phyloP scores from a whole-genome alignment of 108 stramenopile species.

The Mayamaea pseudoterrestris region DNA sequence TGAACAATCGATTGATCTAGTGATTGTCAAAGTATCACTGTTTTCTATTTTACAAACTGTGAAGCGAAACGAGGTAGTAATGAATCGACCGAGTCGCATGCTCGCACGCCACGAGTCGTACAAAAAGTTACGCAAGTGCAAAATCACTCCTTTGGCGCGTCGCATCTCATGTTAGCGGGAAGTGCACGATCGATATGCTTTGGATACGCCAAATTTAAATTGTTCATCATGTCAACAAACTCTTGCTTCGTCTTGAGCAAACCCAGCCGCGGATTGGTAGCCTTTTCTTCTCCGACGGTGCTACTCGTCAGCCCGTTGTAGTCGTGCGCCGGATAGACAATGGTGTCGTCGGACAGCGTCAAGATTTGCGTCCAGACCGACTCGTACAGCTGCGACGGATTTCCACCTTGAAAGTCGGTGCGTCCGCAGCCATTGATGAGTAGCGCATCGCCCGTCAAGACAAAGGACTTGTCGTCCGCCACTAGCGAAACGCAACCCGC shows the following conservation, averaged over 20 bases:
- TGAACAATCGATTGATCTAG: too few species aligned
- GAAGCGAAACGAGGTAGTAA: too few species aligned
- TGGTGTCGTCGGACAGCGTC: slow-evolving; percentile 50
- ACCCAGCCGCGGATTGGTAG: slow-evolving; percentile 53
- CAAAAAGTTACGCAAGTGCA: too few species aligned
- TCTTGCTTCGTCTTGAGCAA: slow-evolving; percentile 56
- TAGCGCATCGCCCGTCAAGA: slow-evolving; percentile 85
- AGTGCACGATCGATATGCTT: slow-evolving; percentile 73
- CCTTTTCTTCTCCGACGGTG: slow-evolving; percentile 66
- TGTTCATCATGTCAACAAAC: slow-evolving; percentile 79
- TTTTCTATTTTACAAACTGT: too few species aligned
- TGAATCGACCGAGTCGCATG: too few species aligned
- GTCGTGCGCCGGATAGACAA: slow-evolving; percentile 86
- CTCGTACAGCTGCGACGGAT: slow-evolving; percentile 46
- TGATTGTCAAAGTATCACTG: too few species aligned
- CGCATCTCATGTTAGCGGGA: slow-evolving; percentile 81
- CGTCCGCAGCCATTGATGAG: slow-evolving; percentile 74
- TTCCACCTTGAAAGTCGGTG: slow-evolving; percentile 81
- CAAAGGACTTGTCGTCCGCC: slow-evolving; percentile 63
- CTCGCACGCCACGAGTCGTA: too few species aligned
- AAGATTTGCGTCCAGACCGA: slow-evolving; percentile 65
- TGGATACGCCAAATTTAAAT: slow-evolving; percentile 63
- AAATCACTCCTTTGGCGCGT: too few species aligned
- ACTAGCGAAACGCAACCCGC: slow-evolving; percentile 71
- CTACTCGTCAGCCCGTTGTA: slow-evolving; percentile 54